Conservation (phyloP, 1,139 yeast genomes). For the Tardiomyces digboiensis region DNA sequence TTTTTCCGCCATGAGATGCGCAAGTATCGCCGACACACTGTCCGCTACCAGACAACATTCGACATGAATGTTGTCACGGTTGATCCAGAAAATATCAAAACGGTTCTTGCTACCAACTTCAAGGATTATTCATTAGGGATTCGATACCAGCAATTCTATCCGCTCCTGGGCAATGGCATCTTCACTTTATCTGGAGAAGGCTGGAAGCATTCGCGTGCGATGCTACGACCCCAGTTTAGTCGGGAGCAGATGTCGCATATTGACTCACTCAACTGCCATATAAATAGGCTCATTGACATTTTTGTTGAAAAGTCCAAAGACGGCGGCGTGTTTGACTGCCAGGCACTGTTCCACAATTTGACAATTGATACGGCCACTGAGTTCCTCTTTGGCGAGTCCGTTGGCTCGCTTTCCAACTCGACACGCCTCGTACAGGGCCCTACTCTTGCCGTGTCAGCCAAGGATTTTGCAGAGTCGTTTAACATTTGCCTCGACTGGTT, state of each 20-base stretch:
- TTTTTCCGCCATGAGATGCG: conserved; percentile 5
- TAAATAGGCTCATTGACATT: conserved; percentile 30
- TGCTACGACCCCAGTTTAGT: conserved; percentile 45
- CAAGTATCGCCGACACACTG: conserved; percentile 1
- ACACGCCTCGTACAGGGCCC: conserved; percentile 1
- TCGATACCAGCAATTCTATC: conserved; percentile 34
- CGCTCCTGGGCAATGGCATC: conserved; percentile 43
- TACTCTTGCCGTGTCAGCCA: conserved; percentile 18
- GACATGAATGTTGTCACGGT: conserved; percentile 19
- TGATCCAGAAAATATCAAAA: conserved; percentile 36
- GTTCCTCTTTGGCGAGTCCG: conserved; percentile 47
- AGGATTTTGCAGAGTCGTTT: conserved; percentile 34
- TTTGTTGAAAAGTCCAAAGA: conserved; percentile 19
- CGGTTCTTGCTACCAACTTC: conserved; percentile 27
- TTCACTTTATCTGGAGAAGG: conserved; percentile 41
- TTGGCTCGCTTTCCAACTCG: conserved; percentile 25
- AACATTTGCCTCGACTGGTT: conserved; percentile 31
- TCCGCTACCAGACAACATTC: conserved; percentile 3
- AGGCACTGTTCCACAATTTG: conserved; percentile 37
- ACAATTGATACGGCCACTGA: conserved; percentile 51
- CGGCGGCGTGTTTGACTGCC: conserved; percentile 35
- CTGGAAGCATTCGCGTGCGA: conserved; percentile 44
- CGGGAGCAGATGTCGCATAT: conserved; percentile 42
- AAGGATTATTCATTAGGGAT: conserved; percentile 37
- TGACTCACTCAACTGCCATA: conserved; percentile 35